Conservation (phyloP, 2,329 filamentous ascomycete species). For the Lithohypha guttulata region DNA sequence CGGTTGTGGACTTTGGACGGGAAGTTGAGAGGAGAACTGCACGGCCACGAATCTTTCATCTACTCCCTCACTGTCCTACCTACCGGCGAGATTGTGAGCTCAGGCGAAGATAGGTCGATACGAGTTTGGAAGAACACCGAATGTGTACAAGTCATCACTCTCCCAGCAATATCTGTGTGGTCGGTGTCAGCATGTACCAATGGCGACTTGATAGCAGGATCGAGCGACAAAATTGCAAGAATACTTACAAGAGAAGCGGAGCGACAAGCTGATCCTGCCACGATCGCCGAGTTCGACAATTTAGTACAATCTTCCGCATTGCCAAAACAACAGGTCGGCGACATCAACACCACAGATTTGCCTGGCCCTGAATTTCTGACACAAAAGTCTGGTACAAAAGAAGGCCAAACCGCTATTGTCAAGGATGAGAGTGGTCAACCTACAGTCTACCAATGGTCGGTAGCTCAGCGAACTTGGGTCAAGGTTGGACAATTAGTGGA, state of each 20-base stretch:
- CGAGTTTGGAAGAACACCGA: slow-evolving; percentile 73
- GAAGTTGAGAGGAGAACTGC: slow-evolving; percentile 61
- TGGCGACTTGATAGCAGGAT: slow-evolving; percentile 87
- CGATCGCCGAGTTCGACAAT: slow-evolving; percentile 65
- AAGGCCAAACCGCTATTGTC: slow-evolving; percentile 92
- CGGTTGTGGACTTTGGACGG: slow-evolving; percentile 78
- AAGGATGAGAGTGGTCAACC: slow-evolving; percentile 69
- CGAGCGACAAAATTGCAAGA: slow-evolving; percentile 76
- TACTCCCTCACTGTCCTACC: slow-evolving; percentile 72
- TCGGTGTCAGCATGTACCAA: slow-evolving; percentile 69
- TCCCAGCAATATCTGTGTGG: slow-evolving; percentile 96
- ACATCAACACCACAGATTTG: slow-evolving; percentile 83
- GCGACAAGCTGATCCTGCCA: slow-evolving; percentile 57
- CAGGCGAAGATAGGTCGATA: slow-evolving; percentile 88
- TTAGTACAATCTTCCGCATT: slow-evolving; percentile 75
- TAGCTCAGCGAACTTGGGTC: slow-evolving; percentile 61
- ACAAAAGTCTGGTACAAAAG: slow-evolving; percentile 78
- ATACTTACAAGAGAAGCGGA: slow-evolving; percentile 67
- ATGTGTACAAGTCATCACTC: slow-evolving; percentile 90
- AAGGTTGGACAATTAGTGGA: slow-evolving; percentile 92
- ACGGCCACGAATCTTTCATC: slow-evolving; percentile 89
- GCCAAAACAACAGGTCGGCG: slow-evolving; percentile 70
- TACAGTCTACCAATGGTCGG: slow-evolving; percentile 81
- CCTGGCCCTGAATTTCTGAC: slow-evolving; percentile 80
- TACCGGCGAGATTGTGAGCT: slow-evolving; percentile 77